Evolutionary conservation across 345 rosid species (phyloP).

Genomic region (Reutealis trisperma): DNA sequence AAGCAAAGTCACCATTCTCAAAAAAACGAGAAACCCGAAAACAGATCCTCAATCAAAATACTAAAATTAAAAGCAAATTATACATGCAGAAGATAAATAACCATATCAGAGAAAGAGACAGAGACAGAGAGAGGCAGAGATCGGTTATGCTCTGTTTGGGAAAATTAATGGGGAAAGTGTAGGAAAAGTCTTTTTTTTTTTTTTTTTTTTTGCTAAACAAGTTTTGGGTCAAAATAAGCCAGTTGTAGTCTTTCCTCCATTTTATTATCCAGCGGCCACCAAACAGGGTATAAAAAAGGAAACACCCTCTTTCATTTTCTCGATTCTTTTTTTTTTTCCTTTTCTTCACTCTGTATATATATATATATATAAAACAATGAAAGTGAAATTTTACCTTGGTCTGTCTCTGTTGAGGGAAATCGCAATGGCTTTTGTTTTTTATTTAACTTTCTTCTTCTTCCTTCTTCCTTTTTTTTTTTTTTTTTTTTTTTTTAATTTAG

Average conservation of each 20-base stretch:
- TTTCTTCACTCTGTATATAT: no score
- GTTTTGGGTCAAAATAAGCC: not conserved
- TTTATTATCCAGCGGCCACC: not conserved
- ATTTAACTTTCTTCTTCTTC: no score
- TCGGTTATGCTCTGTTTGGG: not conserved
- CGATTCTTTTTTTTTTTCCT: not conserved
- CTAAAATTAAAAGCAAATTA: not conserved
- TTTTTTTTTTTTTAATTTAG: no score
- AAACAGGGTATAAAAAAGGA: not conserved
- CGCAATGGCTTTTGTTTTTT: no score
- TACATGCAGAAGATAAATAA: slow-evolving; percentile 1
- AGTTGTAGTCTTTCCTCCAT: not conserved
- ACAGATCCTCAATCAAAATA: not conserved
- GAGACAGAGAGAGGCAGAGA: not conserved
- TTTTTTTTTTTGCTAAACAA: not conserved
- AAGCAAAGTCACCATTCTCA: not conserved
- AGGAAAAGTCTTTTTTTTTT: not conserved
- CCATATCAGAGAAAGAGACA: not conserved
- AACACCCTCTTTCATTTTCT: not conserved
- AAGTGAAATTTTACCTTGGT: no score
- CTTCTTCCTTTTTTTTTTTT: no score
- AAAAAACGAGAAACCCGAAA: not conserved
- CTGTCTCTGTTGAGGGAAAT: no score
- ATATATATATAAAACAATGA: no score
- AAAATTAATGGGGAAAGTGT: not conserved